Evolutionary conservation across 768 basidiomycete species (phyloP).

Genomic region (Leucocoprinus sp.): DNA sequence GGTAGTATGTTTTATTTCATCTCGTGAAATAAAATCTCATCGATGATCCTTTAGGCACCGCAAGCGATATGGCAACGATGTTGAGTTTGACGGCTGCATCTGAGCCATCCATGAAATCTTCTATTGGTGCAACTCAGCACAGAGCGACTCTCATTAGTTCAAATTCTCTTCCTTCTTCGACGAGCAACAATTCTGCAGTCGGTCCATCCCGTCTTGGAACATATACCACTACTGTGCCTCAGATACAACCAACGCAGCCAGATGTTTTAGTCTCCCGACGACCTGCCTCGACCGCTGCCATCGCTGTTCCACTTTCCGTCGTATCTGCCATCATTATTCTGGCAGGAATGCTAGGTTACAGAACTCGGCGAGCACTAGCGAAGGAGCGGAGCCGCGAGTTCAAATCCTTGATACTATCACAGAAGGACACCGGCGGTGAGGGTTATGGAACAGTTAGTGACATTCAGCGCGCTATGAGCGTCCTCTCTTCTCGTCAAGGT

Average conservation of each 20-base stretch:
- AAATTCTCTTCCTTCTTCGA: not conserved
- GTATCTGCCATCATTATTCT: slow-evolving; percentile 24
- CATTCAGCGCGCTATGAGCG: slow-evolving; percentile 15
- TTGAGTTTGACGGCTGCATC: not conserved
- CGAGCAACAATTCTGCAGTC: not conserved
- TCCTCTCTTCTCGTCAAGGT: slow-evolving; percentile 13
- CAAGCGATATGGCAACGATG: not conserved
- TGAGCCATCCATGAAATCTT: no score
- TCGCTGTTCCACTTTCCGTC: slow-evolving; percentile 27
- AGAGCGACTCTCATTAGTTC: no score
- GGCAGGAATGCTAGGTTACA: slow-evolving; percentile 21
- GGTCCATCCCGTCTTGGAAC: slow-evolving; percentile 2
- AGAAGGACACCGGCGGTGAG: slow-evolving; percentile 11
- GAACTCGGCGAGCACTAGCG: slow-evolving; percentile 19
- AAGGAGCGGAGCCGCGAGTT: slow-evolving; percentile 15
- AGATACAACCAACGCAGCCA: slow-evolving; percentile 4
- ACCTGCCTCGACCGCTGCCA: slow-evolving; percentile 22
- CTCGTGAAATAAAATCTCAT: no score
- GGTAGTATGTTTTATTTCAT: slow-evolving; percentile 18
- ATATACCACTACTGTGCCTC: not conserved
- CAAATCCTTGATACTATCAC: slow-evolving; percentile 16
- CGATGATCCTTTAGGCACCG: not conserved
- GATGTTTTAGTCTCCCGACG: slow-evolving; percentile 18
- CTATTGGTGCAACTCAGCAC: not conserved
- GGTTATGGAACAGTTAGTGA: slow-evolving; percentile 16